Evolutionary conservation across 441 rosid species (phyloP), one percentile per base, ranked within the genome.

Genomic region (Pelargonium cotyledonis): DNA sequence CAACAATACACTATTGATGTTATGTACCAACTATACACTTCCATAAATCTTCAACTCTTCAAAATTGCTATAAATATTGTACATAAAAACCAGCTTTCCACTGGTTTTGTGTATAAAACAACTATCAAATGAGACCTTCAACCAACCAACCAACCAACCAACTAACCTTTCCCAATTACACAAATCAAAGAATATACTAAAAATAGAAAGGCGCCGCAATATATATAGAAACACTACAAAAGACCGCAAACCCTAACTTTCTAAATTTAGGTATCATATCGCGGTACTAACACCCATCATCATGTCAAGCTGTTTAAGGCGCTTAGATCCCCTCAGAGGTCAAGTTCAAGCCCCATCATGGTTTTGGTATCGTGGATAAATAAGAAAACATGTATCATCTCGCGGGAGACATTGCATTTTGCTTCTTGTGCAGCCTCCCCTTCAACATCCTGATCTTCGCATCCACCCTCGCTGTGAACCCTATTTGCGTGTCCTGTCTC

Each of bases 381-480:
- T 15, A n/a, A 51, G n/a, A 51, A 11, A 14, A 18, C 7, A 65
- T 14, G 89, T 76, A 65, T 84, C 35, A 29, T 29, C 35, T 29
- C 35, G 35, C 35, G 4, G 35, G 35, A 29, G 35, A 29, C 35
- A 29, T 29, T 29, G 35, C 35, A 29, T 29, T 29, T 29, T 31
- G 83, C 83, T 84, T 95, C 84, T 86, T 90, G 16, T 92, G 85
- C 71, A 95, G 80, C 85, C 38, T 89, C 53, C 86, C 90, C 85
- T 75, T 80, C 73, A 90, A 79, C 15, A 4, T 4, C 38, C 38
- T 31, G 63, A 84, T 73, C 74, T 76, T 85, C 0, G 88, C 89
- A 68, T 88, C 90, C 6, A 90, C 90, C 35, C 89, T 80, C 4
- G 88, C 90, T 5, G 90, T 73, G 68, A 90, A 84, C 5, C 94